Conservation (phyloP, 345 rosid species). For the Trapa incisa region DNA sequence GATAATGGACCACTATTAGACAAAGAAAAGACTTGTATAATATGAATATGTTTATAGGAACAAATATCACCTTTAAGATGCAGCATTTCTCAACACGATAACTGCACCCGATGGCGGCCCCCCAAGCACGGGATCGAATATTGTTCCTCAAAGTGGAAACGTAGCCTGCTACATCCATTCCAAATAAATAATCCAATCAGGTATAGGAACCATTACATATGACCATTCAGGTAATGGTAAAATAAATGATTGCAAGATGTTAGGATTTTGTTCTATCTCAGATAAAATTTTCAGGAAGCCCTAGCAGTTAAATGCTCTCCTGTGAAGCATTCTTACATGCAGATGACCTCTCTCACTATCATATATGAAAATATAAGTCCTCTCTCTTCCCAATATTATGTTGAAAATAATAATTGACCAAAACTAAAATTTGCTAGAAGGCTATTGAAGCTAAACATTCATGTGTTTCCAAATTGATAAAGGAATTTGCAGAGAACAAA, state of each 20-base stretch:
- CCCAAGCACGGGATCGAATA: slow-evolving; percentile 99
- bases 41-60: background rate
- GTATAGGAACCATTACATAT: background rate
- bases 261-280: background rate
- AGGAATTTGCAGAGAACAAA: no score
- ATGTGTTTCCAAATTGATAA: no score
- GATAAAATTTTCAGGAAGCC: background rate
- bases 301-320: background rate
- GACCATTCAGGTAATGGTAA: no score
- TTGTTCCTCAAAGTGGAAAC: slow-evolving; percentile 89
- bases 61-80: slow-evolving; percentile 73
- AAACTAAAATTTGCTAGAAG: no score
- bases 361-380: background rate
- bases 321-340: background rate
- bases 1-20: background rate
- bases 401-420: no score
- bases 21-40: no score
- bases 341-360: background rate
- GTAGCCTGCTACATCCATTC: slow-evolving; percentile 40
- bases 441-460: no score
- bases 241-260: no score
- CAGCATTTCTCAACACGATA: slow-evolving; percentile 90
- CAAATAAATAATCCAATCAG: background rate
- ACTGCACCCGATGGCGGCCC: slow-evolving; percentile 98
- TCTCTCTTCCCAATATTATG: no score